Conservation (phyloP, 768 basidiomycete genomes). For the Ramaria sp. region DNA sequence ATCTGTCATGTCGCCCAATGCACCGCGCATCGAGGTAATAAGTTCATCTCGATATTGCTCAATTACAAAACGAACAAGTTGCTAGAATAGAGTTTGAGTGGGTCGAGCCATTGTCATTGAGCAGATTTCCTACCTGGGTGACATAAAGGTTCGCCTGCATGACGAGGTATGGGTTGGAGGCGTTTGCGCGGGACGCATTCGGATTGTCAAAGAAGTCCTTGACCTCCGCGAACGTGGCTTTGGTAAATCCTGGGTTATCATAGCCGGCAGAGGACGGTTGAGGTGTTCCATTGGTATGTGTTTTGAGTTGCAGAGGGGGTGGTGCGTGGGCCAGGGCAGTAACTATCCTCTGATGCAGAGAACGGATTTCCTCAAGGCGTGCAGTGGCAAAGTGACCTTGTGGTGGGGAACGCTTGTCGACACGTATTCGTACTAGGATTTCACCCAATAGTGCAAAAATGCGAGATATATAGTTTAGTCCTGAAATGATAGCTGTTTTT, state of each 20-base stretch:
- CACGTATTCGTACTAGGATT: conserved; percentile 76
- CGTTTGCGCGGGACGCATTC: conserved; percentile 74
- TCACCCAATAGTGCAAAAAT: conserved; percentile 81
- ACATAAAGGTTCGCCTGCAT: conserved; percentile 91
- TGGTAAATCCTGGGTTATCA: conserved; percentile 62
- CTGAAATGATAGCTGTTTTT: conserved; percentile 75
- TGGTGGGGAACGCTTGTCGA: conserved; percentile 78
- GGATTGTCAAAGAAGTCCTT: conserved; percentile 90
- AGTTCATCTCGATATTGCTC: conserved; percentile 90
- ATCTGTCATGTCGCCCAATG: conserved; percentile 38
- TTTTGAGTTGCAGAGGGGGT: conserved; percentile 59
- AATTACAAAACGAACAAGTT: conserved; percentile 87
- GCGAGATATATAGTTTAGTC: conserved; percentile 77
- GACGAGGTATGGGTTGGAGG: conserved; percentile 81
- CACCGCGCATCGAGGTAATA: conserved; percentile 52
- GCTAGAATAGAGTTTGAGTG: conserved; percentile 31
- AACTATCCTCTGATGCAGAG: conserved; percentile 67
- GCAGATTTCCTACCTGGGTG: conserved; percentile 53
- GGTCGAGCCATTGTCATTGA: background rate
- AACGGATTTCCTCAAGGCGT: conserved; percentile 74
- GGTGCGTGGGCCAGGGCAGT: conserved; percentile 67
- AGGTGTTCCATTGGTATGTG: conserved; percentile 32
- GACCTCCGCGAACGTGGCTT: conserved; percentile 79
- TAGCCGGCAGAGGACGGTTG: conserved; percentile 45
- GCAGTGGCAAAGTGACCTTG: conserved; percentile 80